phyloP scores from a whole-genome alignment of 2,329 filamentous ascomycete species.

The Cryphonectria radicalis region DNA sequence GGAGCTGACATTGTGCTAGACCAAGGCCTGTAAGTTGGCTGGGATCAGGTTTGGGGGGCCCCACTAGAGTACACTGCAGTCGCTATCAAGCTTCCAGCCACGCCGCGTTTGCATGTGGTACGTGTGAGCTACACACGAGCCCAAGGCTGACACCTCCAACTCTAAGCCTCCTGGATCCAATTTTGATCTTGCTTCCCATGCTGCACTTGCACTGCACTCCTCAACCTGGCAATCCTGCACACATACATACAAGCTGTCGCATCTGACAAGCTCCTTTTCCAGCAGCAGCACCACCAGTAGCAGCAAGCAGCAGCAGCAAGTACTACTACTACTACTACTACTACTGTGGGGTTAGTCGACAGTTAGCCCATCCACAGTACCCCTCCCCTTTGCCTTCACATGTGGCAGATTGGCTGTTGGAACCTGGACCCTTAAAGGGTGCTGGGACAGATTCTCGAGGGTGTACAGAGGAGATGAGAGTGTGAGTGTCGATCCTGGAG shows the following conservation, averaged over 20 bases:
- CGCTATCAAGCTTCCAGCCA: neutral
- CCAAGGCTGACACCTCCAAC: conserved; percentile 28
- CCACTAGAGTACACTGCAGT: neutral
- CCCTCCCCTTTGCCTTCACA: conserved; percentile 31
- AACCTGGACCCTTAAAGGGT: conserved; percentile 42
- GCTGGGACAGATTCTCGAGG: conserved; percentile 34
- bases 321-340: too few species aligned
- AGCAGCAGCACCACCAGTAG: neutral
- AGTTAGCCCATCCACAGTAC: conserved; percentile 13
- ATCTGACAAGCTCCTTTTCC: neutral
- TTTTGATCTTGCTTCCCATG: conserved; percentile 13
- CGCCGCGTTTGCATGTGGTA: neutral
- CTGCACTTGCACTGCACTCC: neutral
- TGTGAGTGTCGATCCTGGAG: conserved; percentile 13
- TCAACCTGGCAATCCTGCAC: neutral
- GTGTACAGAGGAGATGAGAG: conserved; percentile 25
- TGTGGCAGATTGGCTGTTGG: conserved; percentile 32
- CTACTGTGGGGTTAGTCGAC: conserved; percentile 6
- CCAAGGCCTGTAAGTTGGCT: neutral
- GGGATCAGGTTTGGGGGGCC: neutral
- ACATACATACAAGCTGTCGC: neutral
- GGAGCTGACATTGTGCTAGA: neutral
- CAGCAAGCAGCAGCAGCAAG: neutral
- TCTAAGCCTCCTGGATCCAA: conserved; percentile 17
- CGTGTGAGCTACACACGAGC: conserved; percentile 21